Conservation (phyloP, 1,284 basidiomycete genomes). For the Apiotrichum montevideense region DNA sequence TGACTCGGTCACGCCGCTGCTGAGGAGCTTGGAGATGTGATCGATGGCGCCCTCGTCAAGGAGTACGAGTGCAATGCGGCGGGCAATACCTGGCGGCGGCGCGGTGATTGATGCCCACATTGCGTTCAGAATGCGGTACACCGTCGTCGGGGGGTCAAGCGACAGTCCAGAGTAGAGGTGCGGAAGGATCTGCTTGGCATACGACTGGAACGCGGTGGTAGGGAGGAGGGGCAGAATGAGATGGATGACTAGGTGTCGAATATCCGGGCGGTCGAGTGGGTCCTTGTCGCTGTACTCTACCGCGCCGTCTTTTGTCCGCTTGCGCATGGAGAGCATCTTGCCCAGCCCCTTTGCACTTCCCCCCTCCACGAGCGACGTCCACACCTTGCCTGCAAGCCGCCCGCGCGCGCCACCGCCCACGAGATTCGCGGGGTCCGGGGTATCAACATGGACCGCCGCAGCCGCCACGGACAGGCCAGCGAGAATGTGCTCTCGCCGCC, state of each 20-base stretch:
- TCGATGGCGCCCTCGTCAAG: slow-evolving; percentile 54
- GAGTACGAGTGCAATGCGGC: slow-evolving; percentile 36
- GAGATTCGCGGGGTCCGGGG: slow-evolving; percentile 21
- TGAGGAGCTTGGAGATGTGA: slow-evolving; percentile 72
- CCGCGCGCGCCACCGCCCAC: slow-evolving; percentile 21
- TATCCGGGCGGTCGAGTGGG: slow-evolving; percentile 43
- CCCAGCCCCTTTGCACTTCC: slow-evolving; percentile 38
- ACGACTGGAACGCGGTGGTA: slow-evolving; percentile 31
- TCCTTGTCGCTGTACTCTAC: slow-evolving; percentile 32
- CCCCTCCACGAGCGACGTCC: slow-evolving; percentile 37
- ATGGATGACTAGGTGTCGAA: slow-evolving; percentile 41
- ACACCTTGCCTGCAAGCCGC: slow-evolving; percentile 31
- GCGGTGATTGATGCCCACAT: slow-evolving; percentile 40
- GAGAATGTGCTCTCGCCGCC: slow-evolving; percentile 39
- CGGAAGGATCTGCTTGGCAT: slow-evolving; percentile 36
- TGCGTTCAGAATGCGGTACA: slow-evolving; percentile 40
- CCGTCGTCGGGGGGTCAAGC: slow-evolving; percentile 42
- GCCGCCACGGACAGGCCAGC: slow-evolving; percentile 36
- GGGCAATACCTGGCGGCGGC: slow-evolving; percentile 30
- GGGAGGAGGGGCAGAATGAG: slow-evolving; percentile 41
- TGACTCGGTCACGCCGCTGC: slow-evolving; percentile 62
- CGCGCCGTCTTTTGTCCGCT: slow-evolving; percentile 39
- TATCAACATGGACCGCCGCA: slow-evolving; percentile 38
- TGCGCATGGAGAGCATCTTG: slow-evolving; percentile 44
- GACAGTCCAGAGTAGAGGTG: slow-evolving; percentile 36